Percentiles rank a stretch among this genome's conserved stretches.
Evolutionary conservation across 2,329 filamentous ascomycete species (phyloP).

Genomic region (Alternaria viburni): DNA sequence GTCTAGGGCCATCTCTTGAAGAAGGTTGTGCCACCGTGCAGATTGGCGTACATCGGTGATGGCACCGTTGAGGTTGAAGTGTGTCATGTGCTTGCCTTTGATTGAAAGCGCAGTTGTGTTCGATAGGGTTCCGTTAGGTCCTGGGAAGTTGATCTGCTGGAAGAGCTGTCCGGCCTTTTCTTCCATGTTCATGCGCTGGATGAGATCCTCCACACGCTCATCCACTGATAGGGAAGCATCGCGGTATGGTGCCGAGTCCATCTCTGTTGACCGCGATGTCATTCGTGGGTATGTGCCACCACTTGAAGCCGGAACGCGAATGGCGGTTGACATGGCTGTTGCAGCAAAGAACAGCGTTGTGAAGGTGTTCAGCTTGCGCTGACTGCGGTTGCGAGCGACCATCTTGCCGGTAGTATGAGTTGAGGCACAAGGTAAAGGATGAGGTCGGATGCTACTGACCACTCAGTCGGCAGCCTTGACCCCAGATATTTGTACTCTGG

Average conservation of each 20-base stretch:
- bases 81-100: constrained; percentile 49
- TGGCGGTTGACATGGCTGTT: constrained; percentile 18
- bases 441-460: neutral
- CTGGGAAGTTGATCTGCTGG: constrained; percentile 47
- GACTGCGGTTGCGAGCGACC: constrained; percentile 13
- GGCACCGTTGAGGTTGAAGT: constrained; percentile 57
- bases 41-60: constrained; percentile 48
- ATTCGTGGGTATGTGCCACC: constrained; percentile 3
- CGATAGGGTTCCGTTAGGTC: constrained; percentile 42
- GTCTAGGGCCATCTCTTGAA: constrained; percentile 53
- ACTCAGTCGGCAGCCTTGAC: neutral
- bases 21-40: constrained; percentile 51
- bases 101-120: constrained; percentile 45
- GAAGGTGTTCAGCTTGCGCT: constrained; percentile 19
- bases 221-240: constrained; percentile 52
- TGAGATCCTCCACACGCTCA: constrained; percentile 56
- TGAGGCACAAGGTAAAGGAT: neutral
- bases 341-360: constrained; percentile 20
- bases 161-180: constrained; percentile 60
- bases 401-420: constrained; percentile 10
- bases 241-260: constrained; percentile 38
- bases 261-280: constrained; percentile 8
- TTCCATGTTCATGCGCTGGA: constrained; percentile 54
- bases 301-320: constrained; percentile 9
- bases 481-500: constrained; percentile 16